These are phyloP conservation scores for Dactylellina drechsleri DNA, from an alignment of 2,329 filamentous ascomycete species.

Conservation along the genomic window DNA sequence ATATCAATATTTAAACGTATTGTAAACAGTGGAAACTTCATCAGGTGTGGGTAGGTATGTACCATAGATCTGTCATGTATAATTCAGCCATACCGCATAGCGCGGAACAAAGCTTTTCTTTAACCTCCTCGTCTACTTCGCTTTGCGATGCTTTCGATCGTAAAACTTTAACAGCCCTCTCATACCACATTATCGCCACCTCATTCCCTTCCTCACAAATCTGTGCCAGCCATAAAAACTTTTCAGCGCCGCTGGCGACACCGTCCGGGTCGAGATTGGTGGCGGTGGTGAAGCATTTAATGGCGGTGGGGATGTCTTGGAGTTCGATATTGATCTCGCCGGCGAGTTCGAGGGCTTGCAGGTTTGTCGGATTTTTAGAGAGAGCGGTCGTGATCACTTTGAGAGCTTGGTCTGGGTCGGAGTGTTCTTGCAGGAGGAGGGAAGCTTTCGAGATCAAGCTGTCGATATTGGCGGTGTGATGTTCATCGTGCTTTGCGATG, in stretches of 20 bases:
- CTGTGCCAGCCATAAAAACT: conserved; percentile 94
- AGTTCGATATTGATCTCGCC: conserved; percentile 84
- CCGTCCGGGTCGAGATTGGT: conserved; percentile 82
- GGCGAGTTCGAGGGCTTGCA: conserved; percentile 77
- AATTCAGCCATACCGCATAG: conserved; percentile 94
- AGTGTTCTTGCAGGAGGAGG: conserved; percentile 41
- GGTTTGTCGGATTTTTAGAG: conserved; percentile 56
- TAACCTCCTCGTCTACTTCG: conserved; percentile 69
- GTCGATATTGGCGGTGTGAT: conserved; percentile 36
- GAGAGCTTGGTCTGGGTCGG: conserved; percentile 54
- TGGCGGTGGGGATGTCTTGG: conserved; percentile 80
- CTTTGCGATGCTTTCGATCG: conserved; percentile 64
- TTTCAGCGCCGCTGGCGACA: conserved; percentile 78
- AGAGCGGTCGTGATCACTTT: conserved; percentile 53
- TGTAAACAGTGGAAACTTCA: conserved; percentile 57
- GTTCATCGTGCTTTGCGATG: conserved; percentile 44
- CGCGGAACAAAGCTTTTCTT: conserved; percentile 84
- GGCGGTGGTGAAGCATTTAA: conserved; percentile 76
- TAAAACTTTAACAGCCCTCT: conserved; percentile 76
- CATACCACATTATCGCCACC: conserved; percentile 75
- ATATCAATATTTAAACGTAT: not conserved
- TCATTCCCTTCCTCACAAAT: conserved; percentile 77
- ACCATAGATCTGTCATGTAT: conserved; percentile 98
- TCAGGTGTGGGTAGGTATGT: conserved; percentile 56
- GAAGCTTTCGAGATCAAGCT: conserved; percentile 31